phyloP scores from a whole-genome alignment of 2,329 filamentous ascomycete genomes.

The Neospermospora avenae region DNA sequence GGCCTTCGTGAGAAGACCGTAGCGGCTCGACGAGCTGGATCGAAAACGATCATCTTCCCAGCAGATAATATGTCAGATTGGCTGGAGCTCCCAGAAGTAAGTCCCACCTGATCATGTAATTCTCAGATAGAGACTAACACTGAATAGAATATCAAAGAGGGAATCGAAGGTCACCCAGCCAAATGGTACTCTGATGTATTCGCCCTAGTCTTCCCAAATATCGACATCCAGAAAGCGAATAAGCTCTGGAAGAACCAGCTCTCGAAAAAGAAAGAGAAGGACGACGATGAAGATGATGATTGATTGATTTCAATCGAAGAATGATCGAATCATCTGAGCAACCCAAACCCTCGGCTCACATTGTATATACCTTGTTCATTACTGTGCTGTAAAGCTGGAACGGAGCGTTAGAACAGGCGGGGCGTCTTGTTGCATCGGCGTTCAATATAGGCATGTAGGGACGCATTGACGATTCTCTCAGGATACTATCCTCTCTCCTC shows the following conservation, averaged over 20 bases:
- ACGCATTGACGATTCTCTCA: slow-evolving; percentile 13
- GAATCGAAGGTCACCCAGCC: slow-evolving; percentile 86
- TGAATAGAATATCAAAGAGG: slow-evolving; percentile 91
- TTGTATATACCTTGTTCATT: slow-evolving; percentile 20
- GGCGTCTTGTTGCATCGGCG: slow-evolving; percentile 16
- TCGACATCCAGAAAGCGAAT: slow-evolving; percentile 73
- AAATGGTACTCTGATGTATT: slow-evolving; percentile 96
- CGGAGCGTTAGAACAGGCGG: slow-evolving; percentile 16
- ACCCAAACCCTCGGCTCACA: neutral
- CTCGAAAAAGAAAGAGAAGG: slow-evolving; percentile 36
- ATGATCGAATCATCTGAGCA: no score
- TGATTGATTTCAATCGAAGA: slow-evolving; percentile 15
- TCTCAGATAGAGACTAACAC: slow-evolving; percentile 19
- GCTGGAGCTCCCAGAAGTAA: slow-evolving; percentile 92
- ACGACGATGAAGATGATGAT: slow-evolving; percentile 32
- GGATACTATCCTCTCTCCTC: slow-evolving; percentile 19
- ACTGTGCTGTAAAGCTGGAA: slow-evolving; percentile 11
- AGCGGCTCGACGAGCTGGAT: slow-evolving; percentile 86
- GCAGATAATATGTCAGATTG: slow-evolving; percentile 95
- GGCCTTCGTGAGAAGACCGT: slow-evolving; percentile 96
- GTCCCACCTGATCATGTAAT: slow-evolving; percentile 37
- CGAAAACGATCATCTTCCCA: slow-evolving; percentile 91
- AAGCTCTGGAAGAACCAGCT: slow-evolving; percentile 48
- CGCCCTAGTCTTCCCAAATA: slow-evolving; percentile 78
- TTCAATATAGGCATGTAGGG: slow-evolving; percentile 8